These are phyloP conservation scores for Oryza meyeriana DNA, from an alignment of 176 grass and related monocot species.

Conservation along the genomic window DNA sequence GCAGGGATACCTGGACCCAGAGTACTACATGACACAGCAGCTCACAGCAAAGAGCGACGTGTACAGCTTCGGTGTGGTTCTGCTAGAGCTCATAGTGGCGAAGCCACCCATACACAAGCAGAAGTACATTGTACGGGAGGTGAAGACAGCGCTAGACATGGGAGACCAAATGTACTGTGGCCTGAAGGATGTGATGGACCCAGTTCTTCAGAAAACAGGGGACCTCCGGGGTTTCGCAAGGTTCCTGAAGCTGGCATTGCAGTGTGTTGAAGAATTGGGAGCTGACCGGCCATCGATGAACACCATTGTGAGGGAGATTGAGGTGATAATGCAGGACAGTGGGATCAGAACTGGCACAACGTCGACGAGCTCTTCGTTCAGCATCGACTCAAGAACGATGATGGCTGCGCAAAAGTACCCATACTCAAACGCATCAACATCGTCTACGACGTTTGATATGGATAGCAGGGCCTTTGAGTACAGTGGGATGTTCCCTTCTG, in stretches of 20 bases:
- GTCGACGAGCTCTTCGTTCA: slow-evolving; percentile 48
- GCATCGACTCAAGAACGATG: slow-evolving; percentile 11
- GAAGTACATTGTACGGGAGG: slow-evolving; percentile 61
- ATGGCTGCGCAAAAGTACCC: slow-evolving; percentile 19
- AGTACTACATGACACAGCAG: slow-evolving; percentile 85
- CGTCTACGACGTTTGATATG: slow-evolving; percentile 32
- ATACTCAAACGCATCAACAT: slow-evolving; percentile 38
- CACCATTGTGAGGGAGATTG: slow-evolving; percentile 59
- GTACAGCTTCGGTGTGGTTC: slow-evolving; percentile 80
- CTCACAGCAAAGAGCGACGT: slow-evolving; percentile 87
- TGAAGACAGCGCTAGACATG: slow-evolving; percentile 57
- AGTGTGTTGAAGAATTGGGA: slow-evolving; percentile 39
- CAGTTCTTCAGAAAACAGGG: slow-evolving; percentile 34
- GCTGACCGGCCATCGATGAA: slow-evolving; percentile 55
- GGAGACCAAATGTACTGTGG: slow-evolving; percentile 43
- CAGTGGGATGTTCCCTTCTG: slow-evolving; percentile 56
- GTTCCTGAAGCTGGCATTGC: slow-evolving; percentile 58
- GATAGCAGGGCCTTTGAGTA: slow-evolving; percentile 66
- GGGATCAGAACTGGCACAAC: slow-evolving; percentile 40
- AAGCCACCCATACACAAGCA: slow-evolving; percentile 52
- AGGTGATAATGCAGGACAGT: slow-evolving; percentile 59
- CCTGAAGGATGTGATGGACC: slow-evolving; percentile 74
- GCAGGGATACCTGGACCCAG: slow-evolving; percentile 89
- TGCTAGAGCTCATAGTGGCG: slow-evolving; percentile 68
- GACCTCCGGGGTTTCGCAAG: slow-evolving; percentile 39